Percentiles rank a stretch among this genome's conserved stretches.
These are phyloP conservation scores for Syzygium aqueum DNA, from an alignment of 345 rosid species.

Conservation along the genomic window DNA sequence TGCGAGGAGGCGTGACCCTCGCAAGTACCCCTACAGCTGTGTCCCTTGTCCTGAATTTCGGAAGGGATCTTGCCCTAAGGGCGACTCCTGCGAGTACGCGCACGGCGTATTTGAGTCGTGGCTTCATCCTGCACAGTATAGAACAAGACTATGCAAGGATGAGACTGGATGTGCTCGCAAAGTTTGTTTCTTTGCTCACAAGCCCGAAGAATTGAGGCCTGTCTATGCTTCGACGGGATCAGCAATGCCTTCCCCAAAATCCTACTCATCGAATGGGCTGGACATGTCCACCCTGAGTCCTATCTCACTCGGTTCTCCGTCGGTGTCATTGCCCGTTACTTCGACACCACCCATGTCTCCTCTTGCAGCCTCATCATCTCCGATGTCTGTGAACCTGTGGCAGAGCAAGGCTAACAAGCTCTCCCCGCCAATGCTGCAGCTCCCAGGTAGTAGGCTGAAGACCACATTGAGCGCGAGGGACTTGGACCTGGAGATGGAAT, in stretches of 20 bases:
- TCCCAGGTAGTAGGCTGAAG: constrained; percentile 78
- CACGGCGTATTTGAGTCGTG: constrained; percentile 99
- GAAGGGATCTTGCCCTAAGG: constrained; percentile 86
- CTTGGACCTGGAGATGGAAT: constrained; percentile 63
- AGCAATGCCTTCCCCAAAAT: constrained; percentile 89
- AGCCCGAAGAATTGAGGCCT: constrained; percentile 74
- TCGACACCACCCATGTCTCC: constrained; percentile 83
- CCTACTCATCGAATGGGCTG: constrained; percentile 30
- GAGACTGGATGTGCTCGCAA: constrained; percentile 80
- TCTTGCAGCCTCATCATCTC: constrained; percentile 60
- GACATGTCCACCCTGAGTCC: constrained; percentile 64
- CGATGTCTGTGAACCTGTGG: constrained; percentile 58
- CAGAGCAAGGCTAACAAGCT: constrained; percentile 56
- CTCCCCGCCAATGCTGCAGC: constrained; percentile 75
- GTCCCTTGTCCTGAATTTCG: constrained; percentile 99
- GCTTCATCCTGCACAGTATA: constrained; percentile 96
- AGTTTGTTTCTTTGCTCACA: constrained; percentile 98
- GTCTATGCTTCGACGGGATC: constrained; percentile 94
- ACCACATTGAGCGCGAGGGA: constrained; percentile 70
- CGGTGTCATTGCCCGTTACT: constrained; percentile 35
- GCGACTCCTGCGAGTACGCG: constrained; percentile 85
- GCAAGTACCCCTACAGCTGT: constrained; percentile 86
- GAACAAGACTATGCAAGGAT: constrained; percentile 95
- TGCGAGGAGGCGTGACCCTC: constrained; percentile 94
- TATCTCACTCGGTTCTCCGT: constrained; percentile 39